Evolutionary conservation across 768 basidiomycete genomes (phyloP).

Genomic region (Mycena belliarum): DNA sequence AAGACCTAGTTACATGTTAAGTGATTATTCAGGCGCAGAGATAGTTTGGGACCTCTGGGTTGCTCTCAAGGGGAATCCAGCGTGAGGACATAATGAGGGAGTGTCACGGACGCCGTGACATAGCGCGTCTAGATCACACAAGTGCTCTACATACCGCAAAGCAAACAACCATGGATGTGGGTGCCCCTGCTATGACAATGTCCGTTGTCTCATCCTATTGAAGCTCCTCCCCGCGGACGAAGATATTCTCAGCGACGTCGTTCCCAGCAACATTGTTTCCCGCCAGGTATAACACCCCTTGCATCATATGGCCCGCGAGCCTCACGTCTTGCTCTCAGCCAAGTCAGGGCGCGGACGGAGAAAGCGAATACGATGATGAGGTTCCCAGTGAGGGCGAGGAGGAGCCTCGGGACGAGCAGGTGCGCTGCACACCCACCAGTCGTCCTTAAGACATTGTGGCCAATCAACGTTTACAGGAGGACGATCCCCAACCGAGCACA

Average conservation of each 20-base stretch:
- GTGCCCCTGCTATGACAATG: background rate
- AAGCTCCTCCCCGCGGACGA: slow-evolving; percentile 42
- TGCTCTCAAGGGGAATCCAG: slow-evolving; percentile 85
- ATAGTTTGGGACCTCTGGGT: slow-evolving; percentile 60
- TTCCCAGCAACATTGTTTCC: slow-evolving; percentile 89
- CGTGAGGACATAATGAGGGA: slow-evolving; percentile 21
- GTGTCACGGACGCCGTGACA: background rate
- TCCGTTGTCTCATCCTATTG: background rate
- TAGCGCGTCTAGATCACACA: background rate
- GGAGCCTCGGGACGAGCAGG: slow-evolving; percentile 44
- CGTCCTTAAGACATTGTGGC: slow-evolving; percentile 3
- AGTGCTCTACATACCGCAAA: background rate
- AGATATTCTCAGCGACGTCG: slow-evolving; percentile 87
- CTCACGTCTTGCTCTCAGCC: slow-evolving; percentile 31
- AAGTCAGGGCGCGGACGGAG: slow-evolving; percentile 73
- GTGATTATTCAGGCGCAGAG: too few species aligned
- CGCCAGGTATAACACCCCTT: slow-evolving; percentile 59
- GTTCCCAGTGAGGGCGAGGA: slow-evolving; percentile 53
- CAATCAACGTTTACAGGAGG: slow-evolving; percentile 11
- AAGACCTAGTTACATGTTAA: too few species aligned
- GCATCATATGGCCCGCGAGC: background rate
- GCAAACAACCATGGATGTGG: slow-evolving; percentile 7
- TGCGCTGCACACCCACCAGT: slow-evolving; percentile 13
- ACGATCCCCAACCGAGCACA: slow-evolving; percentile 6
- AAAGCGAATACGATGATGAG: slow-evolving; percentile 71